Evolutionary conservation across 805 yeast species (phyloP), one percentile per base, ranked within the genome.

Genomic region (Candida maesae): DNA sequence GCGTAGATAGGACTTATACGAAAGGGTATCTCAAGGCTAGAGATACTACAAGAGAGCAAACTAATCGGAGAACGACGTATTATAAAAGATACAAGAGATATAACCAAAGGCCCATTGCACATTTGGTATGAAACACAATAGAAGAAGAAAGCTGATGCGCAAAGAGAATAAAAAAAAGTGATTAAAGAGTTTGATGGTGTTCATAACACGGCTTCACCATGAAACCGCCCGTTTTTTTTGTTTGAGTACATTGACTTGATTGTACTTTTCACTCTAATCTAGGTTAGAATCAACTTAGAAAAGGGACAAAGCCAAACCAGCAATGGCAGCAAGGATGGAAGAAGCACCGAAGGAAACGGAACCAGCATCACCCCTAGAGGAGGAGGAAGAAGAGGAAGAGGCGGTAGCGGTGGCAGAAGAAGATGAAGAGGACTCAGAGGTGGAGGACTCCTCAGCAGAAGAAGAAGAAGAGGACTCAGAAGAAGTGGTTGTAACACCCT

Each of bases 401-500:
- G 55, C 43, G 32, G 58, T 50, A 33, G 55, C 37, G 28, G 52
- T 38, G 3, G 52, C 38, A 11, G 47, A 16, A 21, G 48, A 44
- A 17, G 56, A 33, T 37, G 69, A 45, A 17, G 62, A 31, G 21
- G 58, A 32, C 15, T 65, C 38, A 33, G 35, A 21, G 38, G 65
- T 40, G 17, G 58, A 31, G 31, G 63, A 36, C 25, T 65, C 50
- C 19, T 67, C 45, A 15, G 61, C 46, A 31, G 64, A 47, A 44
- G 63, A 51, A 33, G 35, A 21, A 63, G 56, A 44, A 67, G 61
- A 29, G 81, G n/a, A n/a, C 68, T 41, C 79, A n/a, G n/a, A n/a
- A n/a, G n/a, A n/a, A 66, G 78, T 65, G 17, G 70, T 58, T 36
- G 76, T 63, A 51, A 80, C 81, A 66, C 81, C 84, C 55, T 74